Evolutionary conservation across 805 yeast genomes (phyloP), one percentile per base, ranked within the genome.

Genomic region (Suhomyces canberraensis): DNA sequence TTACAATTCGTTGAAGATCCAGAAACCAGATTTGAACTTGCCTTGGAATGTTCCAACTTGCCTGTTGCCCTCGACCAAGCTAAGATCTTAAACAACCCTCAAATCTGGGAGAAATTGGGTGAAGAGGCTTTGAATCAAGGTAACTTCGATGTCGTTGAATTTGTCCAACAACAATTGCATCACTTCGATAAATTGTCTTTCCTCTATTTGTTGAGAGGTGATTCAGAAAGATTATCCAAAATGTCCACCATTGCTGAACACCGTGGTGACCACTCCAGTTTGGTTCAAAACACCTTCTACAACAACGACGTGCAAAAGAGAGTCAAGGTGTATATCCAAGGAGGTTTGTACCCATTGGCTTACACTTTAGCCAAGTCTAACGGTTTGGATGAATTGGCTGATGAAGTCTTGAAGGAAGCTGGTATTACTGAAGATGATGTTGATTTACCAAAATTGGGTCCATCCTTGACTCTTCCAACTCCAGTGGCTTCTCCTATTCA

Each of bases 1-100:
- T 73, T 93, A 44, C 97, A 91, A 62, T 95, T 93, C 56, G 98
- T 93, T 36, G 84, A 89, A 64, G 98, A 93, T 59, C 84, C 98
- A 4, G 96, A 90, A 60, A 87, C 97, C 28, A 79, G 96, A 62
- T 91, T 93, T 54, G 98, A 93, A 51, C 74, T 93, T 51, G 97
- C 98, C 16, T 72, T 93, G 44, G 97, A 93, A 66, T 86, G 95
- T 57, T 91, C 95, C 49, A 86, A 91, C 59, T 72, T 93, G 48
- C 75, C 73, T 11, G 84, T 84, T 46, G 99, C 98, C n/a, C 68
- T 85, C 32, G 81, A 74, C 37, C 96, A 91, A 69, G 98, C 98
- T 29, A 78, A 78, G 50, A 76, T 77, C 45, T 73, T 93, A 52
- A 79, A 87, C 54, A 74, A 74, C 44, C 65, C 77, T 11, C 66